Base-by-base conservation (phyloP, 2,329 filamentous ascomycete genomes). In the Hypoxylon sp. region DNA sequence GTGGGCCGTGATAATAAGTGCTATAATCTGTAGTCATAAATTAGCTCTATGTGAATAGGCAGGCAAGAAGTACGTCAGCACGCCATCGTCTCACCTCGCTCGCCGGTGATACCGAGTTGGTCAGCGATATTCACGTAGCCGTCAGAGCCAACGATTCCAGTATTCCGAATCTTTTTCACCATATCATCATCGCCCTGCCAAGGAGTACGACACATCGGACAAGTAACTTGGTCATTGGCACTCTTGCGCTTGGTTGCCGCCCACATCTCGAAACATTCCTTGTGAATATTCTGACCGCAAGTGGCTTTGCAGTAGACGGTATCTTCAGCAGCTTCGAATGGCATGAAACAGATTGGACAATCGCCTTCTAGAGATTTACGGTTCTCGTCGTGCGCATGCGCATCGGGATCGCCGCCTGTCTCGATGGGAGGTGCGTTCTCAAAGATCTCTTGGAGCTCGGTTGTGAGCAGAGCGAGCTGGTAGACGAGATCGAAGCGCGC, bases 41-140 rank as follows among this genome's bases (percentile, higher is more conserved):
- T 64, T 53, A 67, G 36, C 28, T 32, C 9, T 17, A 17, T 17
- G 6, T 30, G 5, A 30, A 36, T 34, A 10, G 25, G 21, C 5
- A n/a, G 30, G 13, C 45, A 48, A 46, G 23, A 3, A 10, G n/a
- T 25, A 23, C 48, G 2, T 10, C 1, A 21, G 6, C 17, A 28
- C 1, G 17, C 17, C 25, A 13, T 25, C 25, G 9, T 28, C 79
- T 34, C 77, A 86, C 86, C 87, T 80, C 88, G 79, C n/a, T 75
- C 64, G 0, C 76, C 76, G 65, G 83, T 86, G 67, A 90, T 82
- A 1, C 88, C 89, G n/a, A 90, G 79, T 74, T 90, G 85, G 19
- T 82, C 77, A 1, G 86, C 88, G 2, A 91, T 84, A 74, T 90
- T 90, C 50, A 89, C 79, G 71, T 91, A 91, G 0, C 89, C 89